Base-by-base conservation (phyloP, 1,284 basidiomycete genomes). In the Ganoderma meredithae region DNA sequence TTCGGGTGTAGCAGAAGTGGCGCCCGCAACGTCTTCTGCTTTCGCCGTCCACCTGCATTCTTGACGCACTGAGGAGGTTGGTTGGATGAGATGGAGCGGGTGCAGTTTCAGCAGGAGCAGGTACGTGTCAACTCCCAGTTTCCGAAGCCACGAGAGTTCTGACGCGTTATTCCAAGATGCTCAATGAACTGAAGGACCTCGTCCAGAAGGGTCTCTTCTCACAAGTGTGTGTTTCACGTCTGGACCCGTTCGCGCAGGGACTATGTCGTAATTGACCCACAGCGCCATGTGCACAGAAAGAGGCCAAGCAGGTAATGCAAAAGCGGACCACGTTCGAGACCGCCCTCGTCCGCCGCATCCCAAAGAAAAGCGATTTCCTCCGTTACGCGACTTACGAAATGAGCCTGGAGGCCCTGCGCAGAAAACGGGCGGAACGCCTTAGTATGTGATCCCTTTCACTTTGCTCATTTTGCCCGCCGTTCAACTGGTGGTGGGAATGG, bases 21-120 rank as follows among this genome's bases (percentile, higher is more conserved):
- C 68, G 66, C 68, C 68, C 64, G 52, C 60, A 41, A 17, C n/a
- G 40, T 55, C 55, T 49, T 62, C 43, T 62, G 55, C 62, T 64
- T 31, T 49, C 60, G 43, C 49, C 55, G 49, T 55, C 44, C 60
- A 40, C 49, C 59, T 64, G 6, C n/a, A 39, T 27, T 60, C 39
- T 61, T 44, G 15, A 39, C 41, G 13, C 19, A n/a, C 8, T 41
- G 58, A 25, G 7, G 39, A 13, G 33, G 2, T 49, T 44, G 40
- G 22, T 43, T 49, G 12, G 43, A 15, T 44, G 60, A 49, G 62
- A 97, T 97, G 95, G 95, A 98, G 85, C 89, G 95, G 72, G 96
- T 98, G 0, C 94, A 97, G 75, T 97, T 94, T 76, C 91, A 97
- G 82, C 94, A 97, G 79, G 96, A 98, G 90, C 91, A 95, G 84